A percentile compares a stretch with the other conserved stretches of the same genome.
phyloP scores from a whole-genome alignment of 257 asterid species.

The Coffea eugenioides region DNA sequence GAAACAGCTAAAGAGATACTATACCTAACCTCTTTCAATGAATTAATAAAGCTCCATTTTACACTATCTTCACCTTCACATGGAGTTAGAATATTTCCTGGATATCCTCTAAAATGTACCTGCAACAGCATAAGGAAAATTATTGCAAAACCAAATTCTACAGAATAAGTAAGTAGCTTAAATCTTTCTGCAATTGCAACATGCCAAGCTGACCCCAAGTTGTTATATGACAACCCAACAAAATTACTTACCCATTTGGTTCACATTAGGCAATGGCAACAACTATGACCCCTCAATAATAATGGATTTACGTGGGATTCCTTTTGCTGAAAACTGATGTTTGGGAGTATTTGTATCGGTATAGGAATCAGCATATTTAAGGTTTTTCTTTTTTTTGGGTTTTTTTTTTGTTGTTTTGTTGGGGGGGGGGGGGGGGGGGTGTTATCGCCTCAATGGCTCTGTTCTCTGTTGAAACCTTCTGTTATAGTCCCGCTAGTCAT shows the following conservation, averaged over 20 bases:
- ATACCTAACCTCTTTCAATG: constrained; percentile 91
- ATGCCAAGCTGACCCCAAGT: not conserved
- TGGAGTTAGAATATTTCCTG: constrained; percentile 69
- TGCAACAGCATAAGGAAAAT: constrained; percentile 34
- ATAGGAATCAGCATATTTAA: too few relatives aligned
- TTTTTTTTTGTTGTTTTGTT: too few relatives aligned
- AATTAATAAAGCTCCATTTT: constrained; percentile 90
- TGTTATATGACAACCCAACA: not conserved
- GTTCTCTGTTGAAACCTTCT: too few relatives aligned
- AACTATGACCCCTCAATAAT: too few relatives aligned
- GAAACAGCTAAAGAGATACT: not conserved
- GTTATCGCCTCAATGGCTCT: too few relatives aligned
- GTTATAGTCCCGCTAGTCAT: too few relatives aligned
- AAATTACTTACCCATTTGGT: not conserved
- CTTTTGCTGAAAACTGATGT: too few relatives aligned
- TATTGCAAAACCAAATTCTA: constrained; percentile 8
- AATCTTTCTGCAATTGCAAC: not conserved
- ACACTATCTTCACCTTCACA: constrained; percentile 96
- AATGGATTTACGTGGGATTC: too few relatives aligned
- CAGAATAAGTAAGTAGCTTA: not conserved
- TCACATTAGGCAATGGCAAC: too few relatives aligned
- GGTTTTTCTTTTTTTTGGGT: too few relatives aligned
- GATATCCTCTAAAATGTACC: constrained; percentile 98
- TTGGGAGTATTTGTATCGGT: too few relatives aligned
- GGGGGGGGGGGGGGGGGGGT: too few relatives aligned